phyloP scores from a whole-genome alignment of 2,329 filamentous ascomycete species.

The Microsporum ferrugineum region DNA sequence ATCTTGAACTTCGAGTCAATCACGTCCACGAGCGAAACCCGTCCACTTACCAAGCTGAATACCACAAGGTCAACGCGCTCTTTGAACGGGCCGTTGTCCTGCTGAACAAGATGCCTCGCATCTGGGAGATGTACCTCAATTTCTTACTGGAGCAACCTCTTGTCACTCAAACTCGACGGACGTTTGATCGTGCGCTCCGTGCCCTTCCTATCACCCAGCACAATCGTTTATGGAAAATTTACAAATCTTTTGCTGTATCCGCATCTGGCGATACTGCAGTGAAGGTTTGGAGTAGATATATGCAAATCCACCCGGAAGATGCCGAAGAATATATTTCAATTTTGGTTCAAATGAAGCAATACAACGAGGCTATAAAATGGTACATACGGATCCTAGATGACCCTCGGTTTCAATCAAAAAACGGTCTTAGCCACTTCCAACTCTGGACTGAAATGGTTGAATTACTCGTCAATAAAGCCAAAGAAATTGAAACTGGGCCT shows the following conservation, averaged over 20 bases:
- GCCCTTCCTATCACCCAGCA: constrained; percentile 91
- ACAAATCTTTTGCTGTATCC: constrained; percentile 81
- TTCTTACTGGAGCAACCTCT: constrained; percentile 89
- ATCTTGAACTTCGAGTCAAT: constrained; percentile 70
- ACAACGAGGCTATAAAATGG: constrained; percentile 79
- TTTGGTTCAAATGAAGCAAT: constrained; percentile 66
- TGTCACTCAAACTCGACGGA: constrained; percentile 71
- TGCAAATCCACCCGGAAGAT: constrained; percentile 93
- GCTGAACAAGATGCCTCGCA: constrained; percentile 95
- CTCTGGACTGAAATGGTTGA: constrained; percentile 98
- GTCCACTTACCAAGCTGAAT: constrained; percentile 66
- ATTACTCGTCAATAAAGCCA: constrained; percentile 78
- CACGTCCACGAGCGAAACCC: constrained; percentile 76
- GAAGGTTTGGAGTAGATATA: constrained; percentile 88
- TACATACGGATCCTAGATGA: constrained; percentile 93
- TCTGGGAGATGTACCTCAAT: constrained; percentile 94
- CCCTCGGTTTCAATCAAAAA: constrained; percentile 77
- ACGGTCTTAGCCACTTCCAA: constrained; percentile 89
- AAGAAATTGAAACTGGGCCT: constrained; percentile 67
- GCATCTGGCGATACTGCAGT: constrained; percentile 83
- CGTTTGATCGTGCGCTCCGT: constrained; percentile 83
- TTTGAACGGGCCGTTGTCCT: constrained; percentile 88
- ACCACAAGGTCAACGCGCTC: constrained; percentile 83
- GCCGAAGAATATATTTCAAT: constrained; percentile 91
- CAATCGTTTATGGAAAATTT: constrained; percentile 87